These are phyloP conservation scores for Saccharomycopsis oosterbeekiorum DNA, from an alignment of 805 yeast species.

Conservation along the genomic window DNA sequence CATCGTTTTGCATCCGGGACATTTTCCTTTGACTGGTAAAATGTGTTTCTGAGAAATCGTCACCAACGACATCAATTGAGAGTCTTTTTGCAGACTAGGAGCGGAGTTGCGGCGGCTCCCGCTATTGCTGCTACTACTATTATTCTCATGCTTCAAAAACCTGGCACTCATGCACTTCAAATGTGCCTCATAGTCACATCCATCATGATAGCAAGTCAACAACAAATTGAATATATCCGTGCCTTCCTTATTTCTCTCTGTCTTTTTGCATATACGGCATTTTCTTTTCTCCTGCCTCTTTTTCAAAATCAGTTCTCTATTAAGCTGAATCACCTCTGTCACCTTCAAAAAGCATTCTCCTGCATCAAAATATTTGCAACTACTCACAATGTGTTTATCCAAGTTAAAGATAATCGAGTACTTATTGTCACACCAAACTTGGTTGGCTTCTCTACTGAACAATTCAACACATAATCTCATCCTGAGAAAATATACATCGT, in stretches of 20 bases:
- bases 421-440: conserved; percentile 30
- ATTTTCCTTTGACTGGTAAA: conserved; percentile 10
- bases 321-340: not conserved
- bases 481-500: conserved; percentile 33
- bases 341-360: conserved; percentile 3
- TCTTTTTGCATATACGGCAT: not conserved
- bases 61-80: not conserved
- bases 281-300: not conserved
- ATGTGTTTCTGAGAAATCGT: not conserved
- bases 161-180: not conserved
- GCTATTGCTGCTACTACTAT: not conserved
- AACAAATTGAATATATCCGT: not conserved
- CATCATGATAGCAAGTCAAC: not conserved
- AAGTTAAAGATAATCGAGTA: conserved; percentile 20
- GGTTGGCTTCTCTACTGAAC: conserved; percentile 28
- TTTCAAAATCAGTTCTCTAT: not conserved
- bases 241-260: not conserved
- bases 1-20: conserved; percentile 10
- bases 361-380: conserved; percentile 1
- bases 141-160: not conserved
- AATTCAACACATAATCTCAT: conserved; percentile 39
- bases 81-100: not conserved
- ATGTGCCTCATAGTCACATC: conserved; percentile 1
- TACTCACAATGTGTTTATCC: not conserved
- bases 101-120: not conserved